Percentiles rank a stretch among this genome's conserved stretches.
These are phyloP conservation scores for Mortierella sp. DNA, from an alignment of 371 early-diverging fungal genomes.

Conservation along the genomic window DNA sequence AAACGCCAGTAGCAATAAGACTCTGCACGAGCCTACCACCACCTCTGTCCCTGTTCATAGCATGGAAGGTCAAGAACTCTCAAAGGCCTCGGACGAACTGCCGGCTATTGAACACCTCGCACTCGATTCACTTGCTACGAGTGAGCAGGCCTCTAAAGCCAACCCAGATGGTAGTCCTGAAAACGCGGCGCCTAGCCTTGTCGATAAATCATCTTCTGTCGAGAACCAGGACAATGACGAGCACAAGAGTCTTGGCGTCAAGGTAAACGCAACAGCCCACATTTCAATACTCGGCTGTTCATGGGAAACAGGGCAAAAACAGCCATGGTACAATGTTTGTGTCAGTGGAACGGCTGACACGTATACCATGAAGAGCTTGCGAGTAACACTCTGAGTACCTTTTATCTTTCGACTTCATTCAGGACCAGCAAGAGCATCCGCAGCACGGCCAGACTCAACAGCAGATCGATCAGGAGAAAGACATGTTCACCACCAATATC, in stretches of 20 bases:
- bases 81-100: too few species aligned
- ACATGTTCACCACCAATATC: slow-evolving; percentile 6
- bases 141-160: neutral
- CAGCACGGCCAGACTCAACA: neutral
- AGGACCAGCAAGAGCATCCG: slow-evolving; percentile 5
- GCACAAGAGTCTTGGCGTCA: neutral
- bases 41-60: too few species aligned
- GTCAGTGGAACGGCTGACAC: too few species aligned
- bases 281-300: neutral
- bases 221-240: too few species aligned
- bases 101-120: too few species aligned
- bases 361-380: neutral
- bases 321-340: too few species aligned
- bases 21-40: neutral
- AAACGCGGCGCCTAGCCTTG: neutral
- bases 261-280: slow-evolving; percentile 5
- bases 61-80: too few species aligned
- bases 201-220: neutral
- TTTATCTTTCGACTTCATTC: neutral
- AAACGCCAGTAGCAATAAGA: neutral
- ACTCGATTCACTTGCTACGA: too few species aligned
- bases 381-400: neutral
- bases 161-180: neutral
- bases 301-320: too few species aligned
- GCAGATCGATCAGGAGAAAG: slow-evolving; percentile 1